phyloP scores from a whole-genome alignment of 805 yeast genomes.

The Kuraishia hungarica region DNA sequence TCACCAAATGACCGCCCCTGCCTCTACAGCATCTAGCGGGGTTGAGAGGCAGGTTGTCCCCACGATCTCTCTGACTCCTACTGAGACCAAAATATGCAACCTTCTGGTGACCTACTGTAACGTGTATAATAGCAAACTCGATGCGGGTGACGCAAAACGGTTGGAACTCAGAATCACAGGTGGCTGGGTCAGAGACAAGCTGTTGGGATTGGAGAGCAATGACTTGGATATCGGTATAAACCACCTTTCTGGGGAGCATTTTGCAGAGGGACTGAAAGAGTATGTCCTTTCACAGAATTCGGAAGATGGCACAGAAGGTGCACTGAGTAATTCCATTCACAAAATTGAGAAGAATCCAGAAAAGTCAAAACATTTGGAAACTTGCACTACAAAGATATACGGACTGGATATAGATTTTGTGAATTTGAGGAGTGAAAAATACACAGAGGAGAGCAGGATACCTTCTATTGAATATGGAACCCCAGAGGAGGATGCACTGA shows the following conservation, averaged over 20 bases:
- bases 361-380: constrained; percentile 91
- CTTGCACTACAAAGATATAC: constrained; percentile 84
- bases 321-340: constrained; percentile 42
- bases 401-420: constrained; percentile 92
- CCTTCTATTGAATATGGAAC: constrained; percentile 82
- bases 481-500: constrained; percentile 80
- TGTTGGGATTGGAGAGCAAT: constrained; percentile 69
- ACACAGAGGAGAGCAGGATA: constrained; percentile 77
- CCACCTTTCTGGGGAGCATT: constrained; percentile 73
- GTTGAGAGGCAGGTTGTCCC: not conserved
- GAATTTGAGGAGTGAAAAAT: constrained; percentile 80
- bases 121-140: constrained; percentile 21
- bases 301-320: constrained; percentile 2
- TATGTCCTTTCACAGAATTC: constrained; percentile 27
- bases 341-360: constrained; percentile 90
- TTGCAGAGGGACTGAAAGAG: constrained; percentile 58
- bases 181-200: constrained; percentile 97
- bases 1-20: not conserved
- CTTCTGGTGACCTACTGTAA: constrained; percentile 32
- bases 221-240: constrained; percentile 93
- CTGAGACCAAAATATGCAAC: constrained; percentile 31
- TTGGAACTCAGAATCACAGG: constrained; percentile 79
- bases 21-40: not conserved
- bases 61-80: constrained; percentile 25
- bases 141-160: constrained; percentile 14